Conservation (phyloP, 2,329 filamentous ascomycete genomes). For the Rutstroemia sp. region DNA sequence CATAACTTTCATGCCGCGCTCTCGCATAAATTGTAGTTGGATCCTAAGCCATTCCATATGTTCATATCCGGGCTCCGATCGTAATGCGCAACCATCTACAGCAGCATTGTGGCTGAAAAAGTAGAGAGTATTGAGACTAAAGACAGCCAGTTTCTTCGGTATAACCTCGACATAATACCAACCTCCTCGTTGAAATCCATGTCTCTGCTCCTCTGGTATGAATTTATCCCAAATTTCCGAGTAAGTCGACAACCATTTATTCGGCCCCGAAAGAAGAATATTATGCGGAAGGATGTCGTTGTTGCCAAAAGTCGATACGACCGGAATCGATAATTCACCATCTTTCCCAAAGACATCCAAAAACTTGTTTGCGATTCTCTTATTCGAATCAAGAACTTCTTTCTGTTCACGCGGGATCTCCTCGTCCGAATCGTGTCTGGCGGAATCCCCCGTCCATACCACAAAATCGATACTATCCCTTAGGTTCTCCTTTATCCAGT, state of each 20-base stretch:
- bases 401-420: constrained; percentile 63
- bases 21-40: constrained; percentile 75
- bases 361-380: constrained; percentile 69
- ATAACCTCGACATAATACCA: constrained; percentile 96
- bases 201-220: constrained; percentile 85
- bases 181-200: constrained; percentile 84
- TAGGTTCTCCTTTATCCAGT: constrained; percentile 76
- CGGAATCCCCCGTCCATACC: constrained; percentile 83
- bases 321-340: constrained; percentile 60
- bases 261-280: constrained; percentile 78
- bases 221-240: constrained; percentile 74
- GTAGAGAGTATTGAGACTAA: constrained; percentile 94
- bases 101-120: constrained; percentile 90
- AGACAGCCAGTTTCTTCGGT: constrained; percentile 74
- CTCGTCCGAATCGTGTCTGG: constrained; percentile 80
- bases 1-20: constrained; percentile 87
- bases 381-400: constrained; percentile 74
- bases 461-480: constrained; percentile 81
- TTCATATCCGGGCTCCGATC: constrained; percentile 80
- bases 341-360: constrained; percentile 59
- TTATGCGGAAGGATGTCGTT: constrained; percentile 98
- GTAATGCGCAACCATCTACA: constrained; percentile 79
- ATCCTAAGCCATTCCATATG: constrained; percentile 95
- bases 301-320: constrained; percentile 89
- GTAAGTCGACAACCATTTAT: constrained; percentile 75